Conservation (phyloP, 2,329 filamentous ascomycete genomes). For the Scedosporium aurantiacum region DNA sequence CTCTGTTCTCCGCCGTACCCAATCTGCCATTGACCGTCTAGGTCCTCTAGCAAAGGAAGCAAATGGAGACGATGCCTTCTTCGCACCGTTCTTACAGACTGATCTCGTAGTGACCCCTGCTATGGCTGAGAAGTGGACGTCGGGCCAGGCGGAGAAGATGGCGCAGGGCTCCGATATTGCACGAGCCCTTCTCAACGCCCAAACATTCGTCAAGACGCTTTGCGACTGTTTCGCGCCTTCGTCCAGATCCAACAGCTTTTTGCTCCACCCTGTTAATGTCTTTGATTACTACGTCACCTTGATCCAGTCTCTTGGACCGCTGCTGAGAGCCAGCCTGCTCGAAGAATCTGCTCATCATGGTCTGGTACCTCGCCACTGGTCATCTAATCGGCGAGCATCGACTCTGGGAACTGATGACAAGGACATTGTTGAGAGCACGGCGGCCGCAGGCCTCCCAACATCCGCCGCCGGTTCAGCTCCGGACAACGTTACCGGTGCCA, state of each 20-base stretch:
- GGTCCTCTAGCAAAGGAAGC: conserved; percentile 47
- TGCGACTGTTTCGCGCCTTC: conserved; percentile 64
- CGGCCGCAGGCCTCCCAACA: neutral
- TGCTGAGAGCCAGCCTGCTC: conserved; percentile 71
- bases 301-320: conserved; percentile 61
- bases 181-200: conserved; percentile 67
- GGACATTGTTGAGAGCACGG: neutral
- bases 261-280: conserved; percentile 68
- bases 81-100: conserved; percentile 52
- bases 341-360: conserved; percentile 71
- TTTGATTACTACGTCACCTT: conserved; percentile 73
- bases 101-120: conserved; percentile 19
- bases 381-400: conserved; percentile 3
- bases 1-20: conserved; percentile 64
- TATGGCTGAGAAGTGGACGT: conserved; percentile 22
- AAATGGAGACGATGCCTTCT: conserved; percentile 52
- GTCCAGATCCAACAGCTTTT: conserved; percentile 49
- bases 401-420: neutral
- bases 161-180: conserved; percentile 62
- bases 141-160: conserved; percentile 29
- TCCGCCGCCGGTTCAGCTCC: conserved; percentile 13
- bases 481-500: conserved; percentile 14
- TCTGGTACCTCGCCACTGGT: conserved; percentile 61
- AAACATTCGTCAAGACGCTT: conserved; percentile 65
- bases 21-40: conserved; percentile 57